phyloP scores from a whole-genome alignment of 345 rosid species.

The Gossypium bickii region DNA sequence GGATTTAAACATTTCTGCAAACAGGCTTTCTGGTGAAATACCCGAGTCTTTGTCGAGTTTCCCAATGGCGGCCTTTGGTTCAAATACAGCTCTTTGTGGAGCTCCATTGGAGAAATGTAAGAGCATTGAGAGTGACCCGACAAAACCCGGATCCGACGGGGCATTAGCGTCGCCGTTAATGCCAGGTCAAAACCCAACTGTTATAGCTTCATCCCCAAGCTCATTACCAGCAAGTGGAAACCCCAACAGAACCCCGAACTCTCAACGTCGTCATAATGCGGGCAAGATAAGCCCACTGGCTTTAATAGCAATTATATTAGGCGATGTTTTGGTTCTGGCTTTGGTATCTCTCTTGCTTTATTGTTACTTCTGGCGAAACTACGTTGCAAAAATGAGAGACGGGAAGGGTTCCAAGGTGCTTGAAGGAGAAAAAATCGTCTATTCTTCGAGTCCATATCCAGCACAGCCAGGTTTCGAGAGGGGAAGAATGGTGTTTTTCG shows the following conservation, averaged over 20 bases:
- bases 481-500: slow-evolving; percentile 88
- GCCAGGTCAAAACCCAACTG: slow-evolving; percentile 38
- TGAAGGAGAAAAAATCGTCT: slow-evolving; percentile 81
- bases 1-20: slow-evolving; percentile 73
- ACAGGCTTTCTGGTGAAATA: slow-evolving; percentile 58
- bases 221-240: slow-evolving; percentile 29
- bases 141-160: slow-evolving; percentile 58
- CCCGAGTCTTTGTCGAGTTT: slow-evolving; percentile 60
- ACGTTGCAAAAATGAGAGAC: slow-evolving; percentile 41
- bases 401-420: slow-evolving; percentile 55
- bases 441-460: slow-evolving; percentile 89
- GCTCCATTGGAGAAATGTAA: slow-evolving; percentile 50
- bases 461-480: slow-evolving; percentile 50
- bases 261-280: slow-evolving; percentile 20
- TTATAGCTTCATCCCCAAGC: slow-evolving; percentile 64
- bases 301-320: slow-evolving; percentile 60
- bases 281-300: slow-evolving; percentile 52
- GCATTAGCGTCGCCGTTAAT: slow-evolving; percentile 55
- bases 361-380: slow-evolving; percentile 85
- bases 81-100: slow-evolving; percentile 67
- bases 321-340: slow-evolving; percentile 57
- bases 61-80: slow-evolving; percentile 50
- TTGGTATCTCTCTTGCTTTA: slow-evolving; percentile 69
- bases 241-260: slow-evolving; percentile 18
- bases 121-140: slow-evolving; percentile 35